These are phyloP conservation scores for Bimuria novae-zelandiae DNA, from an alignment of 2,329 filamentous ascomycete species.

Conservation along the genomic window DNA sequence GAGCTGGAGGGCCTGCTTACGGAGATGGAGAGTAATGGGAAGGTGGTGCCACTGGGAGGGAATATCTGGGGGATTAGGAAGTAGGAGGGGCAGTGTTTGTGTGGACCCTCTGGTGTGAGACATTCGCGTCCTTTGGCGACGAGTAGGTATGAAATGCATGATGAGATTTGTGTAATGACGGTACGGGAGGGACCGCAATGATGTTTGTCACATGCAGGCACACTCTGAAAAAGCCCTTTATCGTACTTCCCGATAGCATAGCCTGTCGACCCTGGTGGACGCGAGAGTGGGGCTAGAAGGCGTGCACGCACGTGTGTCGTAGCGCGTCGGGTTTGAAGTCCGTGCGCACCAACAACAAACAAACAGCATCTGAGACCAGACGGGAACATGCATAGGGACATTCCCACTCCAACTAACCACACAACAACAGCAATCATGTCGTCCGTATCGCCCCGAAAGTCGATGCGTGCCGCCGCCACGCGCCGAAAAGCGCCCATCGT, in stretches of 20 bases:
- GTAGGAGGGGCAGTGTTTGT: conserved; percentile 7
- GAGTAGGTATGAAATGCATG: conserved; percentile 9
- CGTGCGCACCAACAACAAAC: too few relatives aligned
- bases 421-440: conserved; percentile 42
- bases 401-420: background rate
- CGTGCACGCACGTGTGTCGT: background rate
- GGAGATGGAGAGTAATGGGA: conserved; percentile 62
- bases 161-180: too few relatives aligned
- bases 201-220: too few relatives aligned
- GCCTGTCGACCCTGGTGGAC: too few relatives aligned
- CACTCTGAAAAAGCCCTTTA: too few relatives aligned
- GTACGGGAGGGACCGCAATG: too few relatives aligned
- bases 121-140: too few relatives aligned
- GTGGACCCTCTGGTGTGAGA: too few relatives aligned
- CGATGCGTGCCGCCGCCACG: conserved; percentile 63
- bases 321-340: too few relatives aligned
- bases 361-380: background rate
- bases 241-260: too few relatives aligned
- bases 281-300: background rate
- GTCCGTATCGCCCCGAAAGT: conserved; percentile 53
- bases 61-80: conserved; percentile 42
- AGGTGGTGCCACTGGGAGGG: conserved; percentile 36
- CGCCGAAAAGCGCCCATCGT: conserved; percentile 71
- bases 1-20: conserved; percentile 81
- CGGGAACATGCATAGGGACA: background rate